Conservation (phyloP, 1,284 basidiomycete species). For the Cystobasidiaceae sp. region DNA sequence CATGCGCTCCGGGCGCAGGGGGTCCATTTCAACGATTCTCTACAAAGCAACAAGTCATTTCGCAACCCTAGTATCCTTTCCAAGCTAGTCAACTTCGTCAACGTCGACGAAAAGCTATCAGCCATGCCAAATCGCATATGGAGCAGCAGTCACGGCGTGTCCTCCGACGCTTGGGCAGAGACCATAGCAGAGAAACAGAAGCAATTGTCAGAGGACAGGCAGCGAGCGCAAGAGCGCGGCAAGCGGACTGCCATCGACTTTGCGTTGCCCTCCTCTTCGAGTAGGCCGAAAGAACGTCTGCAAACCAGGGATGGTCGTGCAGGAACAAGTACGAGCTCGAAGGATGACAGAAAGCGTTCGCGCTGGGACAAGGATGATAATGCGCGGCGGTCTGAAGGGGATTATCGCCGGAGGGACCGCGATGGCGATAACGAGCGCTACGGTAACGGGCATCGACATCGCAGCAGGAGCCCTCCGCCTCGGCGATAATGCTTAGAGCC, state of each 20-base stretch:
- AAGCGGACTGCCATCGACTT: constrained; percentile 29
- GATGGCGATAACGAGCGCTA: background rate
- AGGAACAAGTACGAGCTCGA: background rate
- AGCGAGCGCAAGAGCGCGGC: constrained; percentile 25
- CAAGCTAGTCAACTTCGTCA: constrained; percentile 82
- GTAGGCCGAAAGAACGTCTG: background rate
- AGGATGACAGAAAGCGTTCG: constrained; percentile 8
- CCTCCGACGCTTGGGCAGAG: constrained; percentile 16
- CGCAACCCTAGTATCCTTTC: constrained; percentile 90
- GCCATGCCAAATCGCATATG: constrained; percentile 68
- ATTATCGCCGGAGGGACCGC: background rate
- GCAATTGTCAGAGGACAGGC: constrained; percentile 18
- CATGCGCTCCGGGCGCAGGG: constrained; percentile 60
- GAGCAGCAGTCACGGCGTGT: constrained; percentile 53
- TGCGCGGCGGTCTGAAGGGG: background rate
- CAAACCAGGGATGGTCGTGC: background rate
- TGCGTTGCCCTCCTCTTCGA: constrained; percentile 11
- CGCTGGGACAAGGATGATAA: background rate
- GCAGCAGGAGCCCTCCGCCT: no score
- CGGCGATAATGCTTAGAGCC: background rate
- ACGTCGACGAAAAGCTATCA: constrained; percentile 75
- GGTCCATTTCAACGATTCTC: constrained; percentile 87
- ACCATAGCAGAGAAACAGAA: constrained; percentile 32
- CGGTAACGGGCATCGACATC: background rate
- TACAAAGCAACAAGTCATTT: constrained; percentile 83